A percentile compares a stretch with the other conserved stretches of the same genome.
Conservation (phyloP, 805 yeast species). For the Cyberlindnera saturnus region DNA sequence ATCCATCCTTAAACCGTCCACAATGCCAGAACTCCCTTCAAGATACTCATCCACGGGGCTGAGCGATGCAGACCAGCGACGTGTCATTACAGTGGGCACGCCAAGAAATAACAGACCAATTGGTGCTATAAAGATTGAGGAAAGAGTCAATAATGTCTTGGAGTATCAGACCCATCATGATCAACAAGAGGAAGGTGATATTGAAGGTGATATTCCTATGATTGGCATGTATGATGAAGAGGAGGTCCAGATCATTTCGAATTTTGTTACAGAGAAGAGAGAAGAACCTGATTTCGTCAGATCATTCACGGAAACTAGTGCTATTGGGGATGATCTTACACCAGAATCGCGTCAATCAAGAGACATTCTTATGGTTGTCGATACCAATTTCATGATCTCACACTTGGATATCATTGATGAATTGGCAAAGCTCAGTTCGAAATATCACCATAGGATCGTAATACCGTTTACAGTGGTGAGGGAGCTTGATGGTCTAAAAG, state of each 20-base stretch:
- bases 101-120: slow-evolving; percentile 16
- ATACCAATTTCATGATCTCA: slow-evolving; percentile 77
- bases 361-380: slow-evolving; percentile 54
- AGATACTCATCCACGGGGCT: slow-evolving; percentile 20
- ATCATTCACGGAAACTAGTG: not conserved
- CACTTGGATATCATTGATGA: slow-evolving; percentile 56
- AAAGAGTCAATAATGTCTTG: slow-evolving; percentile 17
- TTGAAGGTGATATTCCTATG: slow-evolving; percentile 42
- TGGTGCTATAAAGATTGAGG: slow-evolving; percentile 22
- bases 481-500: slow-evolving; percentile 83
- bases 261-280: slow-evolving; percentile 29
- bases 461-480: slow-evolving; percentile 65
- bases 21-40: slow-evolving; percentile 20
- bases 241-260: slow-evolving; percentile 38
- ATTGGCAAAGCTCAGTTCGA: slow-evolving; percentile 33
- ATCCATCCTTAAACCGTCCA: not conserved
- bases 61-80: slow-evolving; percentile 10
- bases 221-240: slow-evolving; percentile 39
- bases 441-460: slow-evolving; percentile 46
- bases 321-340: slow-evolving; percentile 3
- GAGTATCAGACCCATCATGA: not conserved
- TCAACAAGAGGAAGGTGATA: slow-evolving; percentile 3
- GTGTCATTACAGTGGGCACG: slow-evolving; percentile 13
- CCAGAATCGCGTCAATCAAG: slow-evolving; percentile 6
- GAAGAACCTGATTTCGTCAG: not conserved